Conservation (phyloP, 495 filamentous ascomycete species). For the Penicillium maclennaniae region DNA sequence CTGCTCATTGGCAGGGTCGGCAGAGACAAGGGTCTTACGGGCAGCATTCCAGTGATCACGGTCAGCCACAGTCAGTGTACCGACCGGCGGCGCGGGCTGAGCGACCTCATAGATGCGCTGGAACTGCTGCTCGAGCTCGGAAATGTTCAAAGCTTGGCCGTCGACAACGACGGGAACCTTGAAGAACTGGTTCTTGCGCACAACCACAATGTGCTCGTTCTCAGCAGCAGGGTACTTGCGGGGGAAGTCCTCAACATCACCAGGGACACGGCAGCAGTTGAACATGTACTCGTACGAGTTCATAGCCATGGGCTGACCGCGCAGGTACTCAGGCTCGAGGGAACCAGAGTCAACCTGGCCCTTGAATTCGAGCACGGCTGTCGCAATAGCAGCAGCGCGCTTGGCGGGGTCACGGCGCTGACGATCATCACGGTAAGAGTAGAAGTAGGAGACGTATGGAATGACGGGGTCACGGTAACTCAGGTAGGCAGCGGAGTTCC, state of each 20-base stretch:
- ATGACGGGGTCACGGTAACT: slow-evolving; percentile 92
- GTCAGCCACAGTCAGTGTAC: slow-evolving; percentile 85
- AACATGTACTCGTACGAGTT: slow-evolving; percentile 99
- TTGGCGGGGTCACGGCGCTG: slow-evolving; percentile 82
- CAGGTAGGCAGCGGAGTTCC: slow-evolving; percentile 92
- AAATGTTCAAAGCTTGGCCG: slow-evolving; percentile 77
- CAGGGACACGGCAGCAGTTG: slow-evolving; percentile 86
- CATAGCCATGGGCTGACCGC: slow-evolving; percentile 92
- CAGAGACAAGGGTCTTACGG: slow-evolving; percentile 69
- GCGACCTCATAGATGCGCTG: slow-evolving; percentile 76
- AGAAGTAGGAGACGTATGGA: slow-evolving; percentile 99
- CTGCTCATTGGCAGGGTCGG: slow-evolving; percentile 69
- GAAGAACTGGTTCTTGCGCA: slow-evolving; percentile 96
- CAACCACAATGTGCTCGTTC: slow-evolving; percentile 80
- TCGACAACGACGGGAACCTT: slow-evolving; percentile 73
- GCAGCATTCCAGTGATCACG: slow-evolving; percentile 90
- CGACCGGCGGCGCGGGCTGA: slow-evolving; percentile 66
- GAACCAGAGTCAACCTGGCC: slow-evolving; percentile 77
- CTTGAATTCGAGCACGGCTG: slow-evolving; percentile 87
- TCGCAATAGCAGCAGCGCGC: slow-evolving; percentile 86
- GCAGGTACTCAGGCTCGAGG: slow-evolving; percentile 98
- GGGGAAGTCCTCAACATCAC: slow-evolving; percentile 73
- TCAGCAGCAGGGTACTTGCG: slow-evolving; percentile 71
- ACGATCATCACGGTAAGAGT: slow-evolving; percentile 93
- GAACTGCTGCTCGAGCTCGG: slow-evolving; percentile 88